These are phyloP conservation scores for Zygotorulaspora danielsina DNA, from an alignment of 805 yeast species.

Conservation along the genomic window DNA sequence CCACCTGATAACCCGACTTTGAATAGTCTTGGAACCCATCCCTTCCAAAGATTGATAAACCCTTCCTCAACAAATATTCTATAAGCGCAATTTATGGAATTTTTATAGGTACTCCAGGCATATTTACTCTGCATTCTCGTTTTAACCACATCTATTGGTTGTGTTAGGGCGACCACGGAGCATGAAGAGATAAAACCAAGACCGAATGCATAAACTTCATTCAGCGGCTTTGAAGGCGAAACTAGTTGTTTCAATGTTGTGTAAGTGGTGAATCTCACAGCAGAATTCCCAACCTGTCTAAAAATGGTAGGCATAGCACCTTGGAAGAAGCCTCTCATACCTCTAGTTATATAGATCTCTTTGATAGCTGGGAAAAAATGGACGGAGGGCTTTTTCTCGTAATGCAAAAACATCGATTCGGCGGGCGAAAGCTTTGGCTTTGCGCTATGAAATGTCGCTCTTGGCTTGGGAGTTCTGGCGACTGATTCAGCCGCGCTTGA, in stretches of 20 bases:
- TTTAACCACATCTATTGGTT: constrained; percentile 84
- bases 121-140: constrained; percentile 80
- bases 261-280: constrained; percentile 80
- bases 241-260: constrained; percentile 69
- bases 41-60: constrained; percentile 47
- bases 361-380: constrained; percentile 49
- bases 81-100: constrained; percentile 54
- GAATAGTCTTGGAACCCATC: constrained; percentile 62
- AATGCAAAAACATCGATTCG: constrained; percentile 32
- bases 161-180: constrained; percentile 74
- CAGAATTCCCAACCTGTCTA: constrained; percentile 74
- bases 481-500: background rate
- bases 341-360: constrained; percentile 70
- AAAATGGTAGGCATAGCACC: constrained; percentile 80
- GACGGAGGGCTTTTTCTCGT: constrained; percentile 51
- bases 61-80: constrained; percentile 47
- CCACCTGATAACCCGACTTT: constrained; percentile 71
- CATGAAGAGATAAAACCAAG: constrained; percentile 62
- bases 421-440: constrained; percentile 28
- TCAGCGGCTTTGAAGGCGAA: constrained; percentile 41
- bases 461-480: constrained; percentile 1
- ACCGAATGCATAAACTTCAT: constrained; percentile 34
- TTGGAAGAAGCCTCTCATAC: constrained; percentile 71
- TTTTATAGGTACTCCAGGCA: constrained; percentile 53
- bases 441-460: constrained; percentile 33